A percentile compares a stretch with the other conserved stretches of the same genome.
Conservation (phyloP, 2,329 filamentous ascomycete genomes). For the Dissoconium aciculare region DNA sequence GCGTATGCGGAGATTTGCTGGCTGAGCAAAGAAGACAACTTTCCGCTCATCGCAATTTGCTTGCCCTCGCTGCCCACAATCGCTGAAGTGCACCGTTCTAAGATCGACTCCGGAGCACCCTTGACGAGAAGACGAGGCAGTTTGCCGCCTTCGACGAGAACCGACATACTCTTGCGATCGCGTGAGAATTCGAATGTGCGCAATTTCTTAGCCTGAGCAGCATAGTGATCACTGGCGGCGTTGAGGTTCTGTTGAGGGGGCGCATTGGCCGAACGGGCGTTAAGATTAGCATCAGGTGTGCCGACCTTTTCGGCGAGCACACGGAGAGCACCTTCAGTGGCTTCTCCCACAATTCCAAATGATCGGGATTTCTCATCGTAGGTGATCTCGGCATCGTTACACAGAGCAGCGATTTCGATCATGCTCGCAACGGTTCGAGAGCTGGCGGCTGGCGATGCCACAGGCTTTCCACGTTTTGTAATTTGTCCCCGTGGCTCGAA, state of each 20-base stretch:
- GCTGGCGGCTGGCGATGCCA: conserved; percentile 52
- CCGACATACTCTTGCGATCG: conserved; percentile 98
- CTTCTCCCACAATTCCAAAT: conserved; percentile 78
- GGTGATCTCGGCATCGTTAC: conserved; percentile 74
- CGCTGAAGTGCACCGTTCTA: conserved; percentile 78
- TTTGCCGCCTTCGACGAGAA: conserved; percentile 58
- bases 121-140: conserved; percentile 81
- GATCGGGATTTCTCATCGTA: conserved; percentile 62
- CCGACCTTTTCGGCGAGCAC: conserved; percentile 91
- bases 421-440: conserved; percentile 72
- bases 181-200: conserved; percentile 94
- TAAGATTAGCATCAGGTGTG: conserved; percentile 51
- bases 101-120: conserved; percentile 84
- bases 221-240: conserved; percentile 71
- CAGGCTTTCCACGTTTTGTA: conserved; percentile 46
- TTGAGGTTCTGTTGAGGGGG: conserved; percentile 52
- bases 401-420: conserved; percentile 54
- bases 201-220: conserved; percentile 56
- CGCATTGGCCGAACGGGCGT: conserved; percentile 35
- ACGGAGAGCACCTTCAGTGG: conserved; percentile 84
- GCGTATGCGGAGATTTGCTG: conserved; percentile 80
- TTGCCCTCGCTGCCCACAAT: conserved; percentile 66
- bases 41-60: conserved; percentile 55
- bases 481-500: conserved; percentile 74
- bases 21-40: conserved; percentile 54